These are phyloP conservation scores for Polysphondylium violaceum DNA, from an alignment of 78 protist species.

Conservation along the genomic window DNA sequence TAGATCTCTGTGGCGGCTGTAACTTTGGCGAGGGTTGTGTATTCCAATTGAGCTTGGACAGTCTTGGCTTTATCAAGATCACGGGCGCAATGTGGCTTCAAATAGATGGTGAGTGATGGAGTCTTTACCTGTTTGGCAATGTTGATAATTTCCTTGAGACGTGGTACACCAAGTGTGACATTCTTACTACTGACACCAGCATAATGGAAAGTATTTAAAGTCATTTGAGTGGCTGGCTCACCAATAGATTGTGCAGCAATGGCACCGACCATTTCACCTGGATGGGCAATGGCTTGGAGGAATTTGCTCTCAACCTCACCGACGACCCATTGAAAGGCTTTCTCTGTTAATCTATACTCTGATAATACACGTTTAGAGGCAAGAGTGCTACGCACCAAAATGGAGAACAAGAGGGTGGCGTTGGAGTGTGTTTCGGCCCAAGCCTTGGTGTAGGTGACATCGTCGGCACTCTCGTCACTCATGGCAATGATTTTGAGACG, in stretches of 20 bases:
- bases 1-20: conserved; percentile 90
- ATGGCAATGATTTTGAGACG: conserved; percentile 61
- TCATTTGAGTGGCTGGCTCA: conserved; percentile 99
- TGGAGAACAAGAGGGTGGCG: conserved; percentile 89
- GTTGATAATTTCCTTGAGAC: conserved; percentile 98
- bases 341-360: conserved; percentile 85
- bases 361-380: conserved; percentile 86
- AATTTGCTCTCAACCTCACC: conserved; percentile 95
- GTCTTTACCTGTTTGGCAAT: conserved; percentile 94
- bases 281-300: conserved; percentile 85
- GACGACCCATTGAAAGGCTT: conserved; percentile 96
- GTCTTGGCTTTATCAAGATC: conserved; percentile 75
- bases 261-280: conserved; percentile 98
- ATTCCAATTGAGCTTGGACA: conserved; percentile 89
- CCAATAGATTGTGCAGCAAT: conserved; percentile 99
- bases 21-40: conserved; percentile 90
- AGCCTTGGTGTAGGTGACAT: conserved; percentile 12
- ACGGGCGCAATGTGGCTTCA: conserved; percentile 45
- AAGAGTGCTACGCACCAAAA: conserved; percentile 85
- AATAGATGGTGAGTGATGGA: conserved; percentile 93
- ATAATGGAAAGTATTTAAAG: conserved; percentile 99
- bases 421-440: conserved; percentile 88
- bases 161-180: conserved; percentile 98
- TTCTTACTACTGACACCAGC: conserved; percentile 99
- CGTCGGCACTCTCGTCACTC: conserved; percentile 77